Conservation (phyloP, 805 yeast species). For the Candida yuanshanica region DNA sequence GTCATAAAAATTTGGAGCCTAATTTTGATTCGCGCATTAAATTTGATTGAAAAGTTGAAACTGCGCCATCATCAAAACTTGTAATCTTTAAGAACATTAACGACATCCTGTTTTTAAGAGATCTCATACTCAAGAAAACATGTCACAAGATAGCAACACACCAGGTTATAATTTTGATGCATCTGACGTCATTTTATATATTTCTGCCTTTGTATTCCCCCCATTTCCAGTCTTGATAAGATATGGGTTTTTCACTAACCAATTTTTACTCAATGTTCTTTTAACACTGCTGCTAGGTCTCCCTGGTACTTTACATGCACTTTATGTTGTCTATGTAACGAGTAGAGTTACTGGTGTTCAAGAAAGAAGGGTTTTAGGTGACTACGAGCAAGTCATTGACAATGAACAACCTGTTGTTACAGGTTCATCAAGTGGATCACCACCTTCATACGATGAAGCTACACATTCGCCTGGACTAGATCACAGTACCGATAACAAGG, state of each 20-base stretch:
- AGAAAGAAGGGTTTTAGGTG: conserved; percentile 14
- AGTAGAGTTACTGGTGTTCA: conserved; percentile 16
- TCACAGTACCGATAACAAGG: conserved; percentile 19
- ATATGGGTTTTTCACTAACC: conserved; percentile 52
- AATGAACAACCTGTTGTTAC: conserved; percentile 1
- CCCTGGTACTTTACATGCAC: conserved; percentile 68
- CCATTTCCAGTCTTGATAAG: conserved; percentile 69
- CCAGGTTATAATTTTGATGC: conserved; percentile 12
- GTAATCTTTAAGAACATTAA: no score
- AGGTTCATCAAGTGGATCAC: conserved; percentile 3
- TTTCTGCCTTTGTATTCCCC: conserved; percentile 61
- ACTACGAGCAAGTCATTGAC: conserved; percentile 20
- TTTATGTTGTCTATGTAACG: conserved; percentile 40
- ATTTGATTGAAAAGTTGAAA: no score
- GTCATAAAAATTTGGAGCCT: no score
- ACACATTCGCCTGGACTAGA: background rate
- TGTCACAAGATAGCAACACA: background rate
- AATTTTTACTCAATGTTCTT: conserved; percentile 52
- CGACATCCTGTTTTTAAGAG: no score
- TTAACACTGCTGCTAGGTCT: conserved; percentile 69
- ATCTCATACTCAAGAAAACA: background rate
- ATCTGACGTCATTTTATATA: conserved; percentile 50
- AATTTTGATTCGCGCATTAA: no score
- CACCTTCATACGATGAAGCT: conserved; percentile 19
- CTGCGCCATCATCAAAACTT: no score